Conservation (phyloP, 495 filamentous ascomycete species). For the Penicillium samsonianum region DNA sequence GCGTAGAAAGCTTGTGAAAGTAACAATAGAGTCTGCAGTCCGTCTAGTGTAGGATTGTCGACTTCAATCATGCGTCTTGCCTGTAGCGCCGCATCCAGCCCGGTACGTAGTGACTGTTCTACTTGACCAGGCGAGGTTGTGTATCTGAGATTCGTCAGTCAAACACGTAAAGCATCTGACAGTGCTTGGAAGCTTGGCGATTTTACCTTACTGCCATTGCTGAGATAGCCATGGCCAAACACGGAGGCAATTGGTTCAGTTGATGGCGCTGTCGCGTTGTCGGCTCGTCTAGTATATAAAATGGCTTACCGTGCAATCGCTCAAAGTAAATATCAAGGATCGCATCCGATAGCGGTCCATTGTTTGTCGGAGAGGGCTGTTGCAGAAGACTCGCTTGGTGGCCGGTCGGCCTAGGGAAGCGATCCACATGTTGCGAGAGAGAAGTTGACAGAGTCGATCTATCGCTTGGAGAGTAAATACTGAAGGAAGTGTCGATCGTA, state of each 20-base stretch:
- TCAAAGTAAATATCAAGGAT: conserved; percentile 76
- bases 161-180: too few species aligned
- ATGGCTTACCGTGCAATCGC: conserved; percentile 76
- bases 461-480: conserved; percentile 16
- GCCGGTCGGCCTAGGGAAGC: conserved; percentile 13
- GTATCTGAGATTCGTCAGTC: conserved; percentile 48
- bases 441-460: conserved; percentile 14
- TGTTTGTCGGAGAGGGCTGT: conserved; percentile 33
- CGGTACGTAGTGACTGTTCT: conserved; percentile 55
- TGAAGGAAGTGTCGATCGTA: conserved; percentile 27
- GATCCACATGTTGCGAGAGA: conserved; percentile 18
- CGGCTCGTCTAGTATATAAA: conserved; percentile 73
- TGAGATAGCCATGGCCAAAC: conserved; percentile 69
- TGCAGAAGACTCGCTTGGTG: conserved; percentile 14
- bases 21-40: conserved; percentile 72
- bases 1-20: conserved; percentile 74
- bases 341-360: conserved; percentile 51
- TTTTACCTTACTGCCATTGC: conserved; percentile 69
- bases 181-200: not conserved
- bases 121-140: conserved; percentile 60
- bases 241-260: conserved; percentile 62
- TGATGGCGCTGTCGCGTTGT: conserved; percentile 66
- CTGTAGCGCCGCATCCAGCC: conserved; percentile 67
- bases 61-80: conserved; percentile 69
- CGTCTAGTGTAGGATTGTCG: conserved; percentile 76